phyloP scores from a whole-genome alignment of 2,329 filamentous ascomycete species.

The Aspergillus sp. region DNA sequence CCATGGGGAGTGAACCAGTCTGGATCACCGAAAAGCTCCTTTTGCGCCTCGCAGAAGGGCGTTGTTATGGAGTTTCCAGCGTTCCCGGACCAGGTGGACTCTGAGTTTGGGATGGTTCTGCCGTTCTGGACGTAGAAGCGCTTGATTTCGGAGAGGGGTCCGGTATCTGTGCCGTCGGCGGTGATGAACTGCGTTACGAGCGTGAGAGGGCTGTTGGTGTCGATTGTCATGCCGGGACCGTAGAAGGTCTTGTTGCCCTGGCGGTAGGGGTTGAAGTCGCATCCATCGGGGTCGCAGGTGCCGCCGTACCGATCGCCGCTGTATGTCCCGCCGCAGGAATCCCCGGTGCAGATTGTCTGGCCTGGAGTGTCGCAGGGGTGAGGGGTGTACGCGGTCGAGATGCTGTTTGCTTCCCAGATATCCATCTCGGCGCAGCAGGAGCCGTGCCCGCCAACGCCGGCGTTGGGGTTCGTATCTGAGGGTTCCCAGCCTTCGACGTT shows the following conservation, averaged over 20 bases:
- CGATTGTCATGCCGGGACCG: conserved; percentile 58
- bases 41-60: conserved; percentile 57
- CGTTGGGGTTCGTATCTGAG: conserved; percentile 55
- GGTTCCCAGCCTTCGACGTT: conserved; percentile 57
- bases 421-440: conserved; percentile 70
- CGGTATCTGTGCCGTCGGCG: conserved; percentile 48
- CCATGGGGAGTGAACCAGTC: conserved; percentile 56
- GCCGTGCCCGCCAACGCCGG: conserved; percentile 55
- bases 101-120: conserved; percentile 58
- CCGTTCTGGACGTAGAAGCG: conserved; percentile 67
- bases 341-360: conserved; percentile 52
- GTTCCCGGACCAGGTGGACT: conserved; percentile 47
- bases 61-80: conserved; percentile 57
- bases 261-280: conserved; percentile 70
- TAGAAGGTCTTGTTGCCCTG: conserved; percentile 65
- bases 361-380: conserved; percentile 60
- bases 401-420: conserved; percentile 68
- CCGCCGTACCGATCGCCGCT: conserved; percentile 58
- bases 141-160: conserved; percentile 60
- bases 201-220: conserved; percentile 59
- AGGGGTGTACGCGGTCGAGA: conserved; percentile 64
- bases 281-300: conserved; percentile 67
- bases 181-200: conserved; percentile 68
- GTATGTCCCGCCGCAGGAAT: conserved; percentile 55
- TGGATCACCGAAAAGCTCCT: conserved; percentile 56